Evolutionary conservation across 2,329 filamentous ascomycete genomes (phyloP).

Genomic region (Alternaria panax): DNA sequence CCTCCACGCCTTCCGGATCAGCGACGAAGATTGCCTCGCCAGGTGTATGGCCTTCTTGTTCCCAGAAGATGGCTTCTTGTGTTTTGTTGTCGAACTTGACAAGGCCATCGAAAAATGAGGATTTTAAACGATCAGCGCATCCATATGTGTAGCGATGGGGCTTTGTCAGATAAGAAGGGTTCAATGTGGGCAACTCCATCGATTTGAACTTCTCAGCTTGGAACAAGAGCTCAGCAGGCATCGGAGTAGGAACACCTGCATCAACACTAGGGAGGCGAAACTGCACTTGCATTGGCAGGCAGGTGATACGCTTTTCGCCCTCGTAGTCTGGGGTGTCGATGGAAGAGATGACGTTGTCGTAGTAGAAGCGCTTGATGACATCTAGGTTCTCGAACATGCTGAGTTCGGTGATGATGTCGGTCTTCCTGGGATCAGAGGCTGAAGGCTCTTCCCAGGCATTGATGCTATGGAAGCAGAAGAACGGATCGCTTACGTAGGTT

Average conservation of each 20-base stretch:
- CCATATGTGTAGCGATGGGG: conserved; percentile 69
- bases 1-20: conserved; percentile 57
- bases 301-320: conserved; percentile 35
- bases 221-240: conserved; percentile 20
- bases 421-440: conserved; percentile 42
- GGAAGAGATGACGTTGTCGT: conserved; percentile 52
- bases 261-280: conserved; percentile 47
- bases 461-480: conserved; percentile 81
- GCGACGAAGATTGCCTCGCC: conserved; percentile 74
- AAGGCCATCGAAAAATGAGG: conserved; percentile 68
- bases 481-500: conserved; percentile 70
- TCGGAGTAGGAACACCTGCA: conserved; percentile 27
- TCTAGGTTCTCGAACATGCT: conserved; percentile 70
- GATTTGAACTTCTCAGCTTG: conserved; percentile 54
- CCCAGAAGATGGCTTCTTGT: conserved; percentile 64
- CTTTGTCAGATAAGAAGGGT: conserved; percentile 62
- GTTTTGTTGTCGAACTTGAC: conserved; percentile 70
- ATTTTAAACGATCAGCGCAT: conserved; percentile 63
- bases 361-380: conserved; percentile 72
- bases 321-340: conserved; percentile 20
- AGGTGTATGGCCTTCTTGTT: conserved; percentile 67
- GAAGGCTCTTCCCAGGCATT: conserved; percentile 75
- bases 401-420: conserved; percentile 70
- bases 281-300: conserved; percentile 38
- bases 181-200: conserved; percentile 70